Base-by-base conservation (phyloP, 192 early-diverging fungal genomes). In the Podochytrium sp. region DNA sequence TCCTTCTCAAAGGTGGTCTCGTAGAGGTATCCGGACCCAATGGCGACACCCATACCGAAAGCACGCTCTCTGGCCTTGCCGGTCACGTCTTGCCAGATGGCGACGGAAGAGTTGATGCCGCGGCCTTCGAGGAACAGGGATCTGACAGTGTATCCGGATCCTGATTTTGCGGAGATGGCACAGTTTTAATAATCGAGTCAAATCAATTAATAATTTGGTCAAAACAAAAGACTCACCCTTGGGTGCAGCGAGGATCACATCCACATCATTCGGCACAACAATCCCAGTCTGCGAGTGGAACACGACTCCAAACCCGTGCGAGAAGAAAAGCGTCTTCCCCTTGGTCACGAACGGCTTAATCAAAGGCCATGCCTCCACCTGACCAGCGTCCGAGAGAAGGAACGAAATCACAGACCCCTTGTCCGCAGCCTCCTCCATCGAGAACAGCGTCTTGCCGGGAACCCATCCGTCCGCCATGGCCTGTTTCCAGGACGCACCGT, bases 321-420 rank as follows among this genome's bases (percentile, higher is more conserved):
- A 95, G 78, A 98, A 98, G 88, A 96, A 98, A 41, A 98, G 91
- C 16, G 97, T 97, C 89, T 98, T 98, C 81, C 97, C 97, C 64
- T 92, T 92, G 68, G 94, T 96, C 68, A 98, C 77, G 80, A 89
- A 90, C 27, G 92, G 92, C 84, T 90, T 90, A 81, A 98, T 87
- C 57, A 90, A 75, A 77, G 85, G 80, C 95, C 97, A 98, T 75
- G 91, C 86, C 68, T 92, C 92, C 85, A 89, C 94, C 85, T 98
- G 97, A 55, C 90, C 93, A 43, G 97, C 97, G 85, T 98, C 97
- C 0, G 95, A 97, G 0, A 98, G 87, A 77, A 98, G 86, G 90
- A 95, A 94, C 89, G 96, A 90, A 79, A 98, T 87, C 79, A 98
- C 86, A 63, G 91, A 89, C 63, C 93, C 97, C 86, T 94, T 93